Percentiles rank a stretch among this genome's conserved stretches.
Conservation (phyloP, 108 stramenopile species). For the Fragilariopsis cylindrus region DNA sequence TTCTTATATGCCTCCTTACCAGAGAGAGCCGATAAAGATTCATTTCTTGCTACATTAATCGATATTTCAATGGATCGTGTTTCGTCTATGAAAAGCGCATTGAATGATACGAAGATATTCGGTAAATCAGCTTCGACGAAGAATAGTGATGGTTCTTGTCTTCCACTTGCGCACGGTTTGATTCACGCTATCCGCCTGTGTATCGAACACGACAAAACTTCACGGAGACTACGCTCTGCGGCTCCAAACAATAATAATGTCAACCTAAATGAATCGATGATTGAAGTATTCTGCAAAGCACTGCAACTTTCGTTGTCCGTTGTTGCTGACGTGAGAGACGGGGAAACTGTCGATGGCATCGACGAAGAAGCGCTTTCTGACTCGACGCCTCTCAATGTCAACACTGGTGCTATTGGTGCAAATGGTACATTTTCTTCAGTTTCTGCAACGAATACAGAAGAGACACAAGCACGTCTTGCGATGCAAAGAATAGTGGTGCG, state of each 20-base stretch:
- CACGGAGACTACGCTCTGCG: not conserved
- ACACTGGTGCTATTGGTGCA: slow-evolving; percentile 71
- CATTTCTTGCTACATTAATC: slow-evolving; percentile 20
- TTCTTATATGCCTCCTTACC: slow-evolving; percentile 34
- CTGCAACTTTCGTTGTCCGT: slow-evolving; percentile 56
- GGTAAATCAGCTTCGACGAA: slow-evolving; percentile 5
- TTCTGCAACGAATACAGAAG: slow-evolving; percentile 24
- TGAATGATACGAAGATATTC: slow-evolving; percentile 10
- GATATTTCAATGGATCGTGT: slow-evolving; percentile 23
- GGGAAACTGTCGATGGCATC: slow-evolving; percentile 45
- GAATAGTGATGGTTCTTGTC: slow-evolving; percentile 7
- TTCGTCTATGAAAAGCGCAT: slow-evolving; percentile 25
- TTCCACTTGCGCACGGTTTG: slow-evolving; percentile 73
- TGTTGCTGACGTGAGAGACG: slow-evolving; percentile 59
- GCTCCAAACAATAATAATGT: slow-evolving; percentile 5
- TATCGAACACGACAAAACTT: slow-evolving; percentile 24
- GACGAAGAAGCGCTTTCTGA: slow-evolving; percentile 27
- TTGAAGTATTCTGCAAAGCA: slow-evolving; percentile 34
- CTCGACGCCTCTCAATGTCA: slow-evolving; percentile 53
- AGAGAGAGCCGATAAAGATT: not conserved
- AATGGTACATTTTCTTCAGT: slow-evolving; percentile 61
- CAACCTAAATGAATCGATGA: slow-evolving; percentile 25
- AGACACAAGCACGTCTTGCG: slow-evolving; percentile 30
- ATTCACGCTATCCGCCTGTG: slow-evolving; percentile 43
- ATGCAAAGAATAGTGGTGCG: slow-evolving; percentile 58